Evolutionary conservation across 352 stramenopile genomes (phyloP).

Genomic region (Globisporangium abappressorium): DNA sequence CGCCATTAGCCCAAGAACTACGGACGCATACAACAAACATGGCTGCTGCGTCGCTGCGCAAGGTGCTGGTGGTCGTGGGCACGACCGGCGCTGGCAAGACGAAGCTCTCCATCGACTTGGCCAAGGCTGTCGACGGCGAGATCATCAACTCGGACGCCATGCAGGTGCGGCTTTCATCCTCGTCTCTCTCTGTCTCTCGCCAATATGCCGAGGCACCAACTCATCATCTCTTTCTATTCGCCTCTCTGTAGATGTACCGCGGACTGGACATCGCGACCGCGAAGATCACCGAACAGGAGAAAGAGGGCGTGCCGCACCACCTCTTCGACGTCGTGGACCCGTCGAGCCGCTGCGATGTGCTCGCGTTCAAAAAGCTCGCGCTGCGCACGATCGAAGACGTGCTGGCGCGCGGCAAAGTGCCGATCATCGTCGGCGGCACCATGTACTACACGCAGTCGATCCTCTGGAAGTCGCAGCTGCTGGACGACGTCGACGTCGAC

Average conservation of each 20-base stretch:
- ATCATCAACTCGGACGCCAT: constrained; percentile 92
- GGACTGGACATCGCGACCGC: constrained; percentile 88
- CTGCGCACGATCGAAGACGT: constrained; percentile 83
- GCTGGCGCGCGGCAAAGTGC: constrained; percentile 79
- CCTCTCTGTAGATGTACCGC: constrained; percentile 70
- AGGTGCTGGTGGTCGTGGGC: constrained; percentile 87
- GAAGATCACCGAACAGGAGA: constrained; percentile 84
- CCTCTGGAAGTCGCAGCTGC: constrained; percentile 83
- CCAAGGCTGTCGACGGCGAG: constrained; percentile 85
- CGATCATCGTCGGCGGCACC: constrained; percentile 90
- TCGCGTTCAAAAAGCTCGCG: constrained; percentile 79
- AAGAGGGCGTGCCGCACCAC: constrained; percentile 88
- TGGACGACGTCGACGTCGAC: constrained; percentile 64
- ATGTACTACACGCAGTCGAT: constrained; percentile 93
- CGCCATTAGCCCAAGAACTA: not conserved
- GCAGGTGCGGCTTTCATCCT: constrained; percentile 41
- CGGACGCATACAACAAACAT: constrained; percentile 9
- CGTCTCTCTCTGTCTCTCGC: too few species aligned
- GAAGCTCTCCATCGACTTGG: constrained; percentile 91
- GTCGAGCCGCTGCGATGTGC: constrained; percentile 67
- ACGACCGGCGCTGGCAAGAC: constrained; percentile 92
- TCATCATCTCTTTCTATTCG: not conserved
- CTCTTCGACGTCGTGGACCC: constrained; percentile 86
- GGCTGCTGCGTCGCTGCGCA: constrained; percentile 39
- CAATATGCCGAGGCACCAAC: too few species aligned